Percentiles rank a stretch among this genome's conserved stretches.
Conservation (phyloP, 495 filamentous ascomycete genomes). For the Tuber calosporum region DNA sequence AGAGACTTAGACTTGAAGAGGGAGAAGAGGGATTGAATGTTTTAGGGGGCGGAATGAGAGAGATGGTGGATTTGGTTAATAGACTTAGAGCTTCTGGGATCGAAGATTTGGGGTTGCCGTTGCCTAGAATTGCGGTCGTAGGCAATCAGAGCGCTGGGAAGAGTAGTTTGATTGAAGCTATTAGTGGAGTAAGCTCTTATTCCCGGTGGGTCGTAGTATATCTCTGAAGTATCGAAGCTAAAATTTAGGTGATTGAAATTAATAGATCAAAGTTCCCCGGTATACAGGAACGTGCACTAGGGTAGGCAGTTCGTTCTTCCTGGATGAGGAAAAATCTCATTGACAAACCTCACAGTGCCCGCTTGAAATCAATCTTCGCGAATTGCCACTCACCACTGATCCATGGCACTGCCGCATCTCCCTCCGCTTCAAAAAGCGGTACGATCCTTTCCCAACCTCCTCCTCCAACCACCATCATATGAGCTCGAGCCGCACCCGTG, state of each 20-base stretch:
- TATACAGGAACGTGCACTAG: constrained; percentile 41
- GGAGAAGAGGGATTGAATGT: constrained; percentile 27
- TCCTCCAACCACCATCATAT: neutral
- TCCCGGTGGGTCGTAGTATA: neutral
- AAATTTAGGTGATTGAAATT: neutral
- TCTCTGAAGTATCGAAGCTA: constrained; percentile 9
- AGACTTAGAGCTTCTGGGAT: constrained; percentile 39
- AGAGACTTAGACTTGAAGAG: constrained; percentile 1
- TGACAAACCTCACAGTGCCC: constrained; percentile 33
- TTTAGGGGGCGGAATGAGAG: constrained; percentile 40
- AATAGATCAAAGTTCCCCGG: constrained; percentile 39
- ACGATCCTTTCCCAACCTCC: constrained; percentile 16
- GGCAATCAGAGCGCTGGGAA: constrained; percentile 43
- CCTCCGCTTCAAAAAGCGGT: constrained; percentile 39
- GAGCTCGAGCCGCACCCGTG: constrained; percentile 10
- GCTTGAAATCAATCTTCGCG: constrained; percentile 42
- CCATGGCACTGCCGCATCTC: constrained; percentile 40
- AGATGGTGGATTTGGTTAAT: constrained; percentile 42
- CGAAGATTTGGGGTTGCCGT: constrained; percentile 38
- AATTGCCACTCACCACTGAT: constrained; percentile 17
- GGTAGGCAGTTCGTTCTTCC: constrained; percentile 14
- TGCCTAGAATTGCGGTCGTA: constrained; percentile 42
- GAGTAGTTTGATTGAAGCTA: constrained; percentile 42
- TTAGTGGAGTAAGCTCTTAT: constrained; percentile 35
- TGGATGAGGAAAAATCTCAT: neutral